A percentile compares a stretch with the other conserved stretches of the same genome.
Conservation (phyloP, 495 filamentous ascomycete species). For the Pyronema omphalodes region DNA sequence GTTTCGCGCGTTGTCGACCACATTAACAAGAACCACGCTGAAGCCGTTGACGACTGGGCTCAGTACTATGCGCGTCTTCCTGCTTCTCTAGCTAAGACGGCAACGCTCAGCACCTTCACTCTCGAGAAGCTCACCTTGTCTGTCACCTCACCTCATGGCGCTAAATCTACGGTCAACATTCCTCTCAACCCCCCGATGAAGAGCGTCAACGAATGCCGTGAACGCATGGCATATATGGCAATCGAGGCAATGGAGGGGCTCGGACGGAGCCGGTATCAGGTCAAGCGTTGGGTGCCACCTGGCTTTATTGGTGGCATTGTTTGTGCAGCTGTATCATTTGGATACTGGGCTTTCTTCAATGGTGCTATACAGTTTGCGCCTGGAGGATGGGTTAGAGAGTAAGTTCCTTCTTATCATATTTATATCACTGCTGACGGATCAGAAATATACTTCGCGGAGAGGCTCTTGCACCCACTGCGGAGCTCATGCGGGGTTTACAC, state of each 20-base stretch:
- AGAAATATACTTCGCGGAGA: slow-evolving; percentile 28
- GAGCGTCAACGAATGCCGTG: slow-evolving; percentile 36
- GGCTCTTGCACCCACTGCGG: slow-evolving; percentile 23
- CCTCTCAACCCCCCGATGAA: slow-evolving; percentile 45
- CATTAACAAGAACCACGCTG: slow-evolving; percentile 55
- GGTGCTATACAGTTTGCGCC: slow-evolving; percentile 35
- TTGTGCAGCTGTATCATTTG: slow-evolving; percentile 29
- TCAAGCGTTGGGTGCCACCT: slow-evolving; percentile 38
- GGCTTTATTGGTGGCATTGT: slow-evolving; percentile 25
- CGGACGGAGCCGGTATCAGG: slow-evolving; percentile 34
- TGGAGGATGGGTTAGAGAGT: slow-evolving; percentile 27
- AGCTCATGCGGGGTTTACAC: slow-evolving; percentile 30
- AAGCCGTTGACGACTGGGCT: slow-evolving; percentile 44
- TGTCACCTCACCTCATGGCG: slow-evolving; percentile 26
- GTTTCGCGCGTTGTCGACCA: slow-evolving; percentile 43
- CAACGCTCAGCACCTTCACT: slow-evolving; percentile 38
- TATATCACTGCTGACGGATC: slow-evolving; percentile 4
- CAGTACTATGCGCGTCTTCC: slow-evolving; percentile 37
- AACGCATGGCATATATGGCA: slow-evolving; percentile 49
- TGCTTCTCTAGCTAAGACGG: slow-evolving; percentile 28
- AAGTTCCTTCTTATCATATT: neutral
- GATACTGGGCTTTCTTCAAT: slow-evolving; percentile 27
- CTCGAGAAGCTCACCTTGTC: slow-evolving; percentile 36
- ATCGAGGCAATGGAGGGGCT: slow-evolving; percentile 36
- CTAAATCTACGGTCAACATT: slow-evolving; percentile 28